Evolutionary conservation across 2,329 filamentous ascomycete species (phyloP).

Genomic region (Ilyonectria destructans): DNA sequence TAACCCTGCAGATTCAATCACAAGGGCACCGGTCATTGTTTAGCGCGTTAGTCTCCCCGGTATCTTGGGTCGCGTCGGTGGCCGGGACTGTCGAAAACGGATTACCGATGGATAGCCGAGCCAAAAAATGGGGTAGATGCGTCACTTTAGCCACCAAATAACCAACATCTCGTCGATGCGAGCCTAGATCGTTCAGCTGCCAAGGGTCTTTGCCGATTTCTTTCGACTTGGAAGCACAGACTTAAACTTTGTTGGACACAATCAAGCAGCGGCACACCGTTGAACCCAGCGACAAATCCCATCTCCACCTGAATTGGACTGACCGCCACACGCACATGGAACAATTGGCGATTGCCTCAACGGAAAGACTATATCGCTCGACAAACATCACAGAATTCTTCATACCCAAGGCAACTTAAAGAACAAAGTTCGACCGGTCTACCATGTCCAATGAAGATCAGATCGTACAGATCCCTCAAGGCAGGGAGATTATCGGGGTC

Average conservation of each 20-base stretch:
- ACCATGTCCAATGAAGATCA: background rate
- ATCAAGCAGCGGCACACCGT: no score
- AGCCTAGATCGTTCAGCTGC: background rate
- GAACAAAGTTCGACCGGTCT: background rate
- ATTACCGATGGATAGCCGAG: constrained; percentile 27
- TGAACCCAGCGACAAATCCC: background rate
- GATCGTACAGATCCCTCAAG: constrained; percentile 28
- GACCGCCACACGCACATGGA: background rate
- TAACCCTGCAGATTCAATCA: background rate
- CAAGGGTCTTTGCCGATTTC: background rate
- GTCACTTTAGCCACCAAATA: background rate
- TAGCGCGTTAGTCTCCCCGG: background rate
- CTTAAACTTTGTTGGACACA: background rate
- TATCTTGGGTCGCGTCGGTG: background rate
- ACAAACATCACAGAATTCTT: background rate
- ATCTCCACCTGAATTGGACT: background rate
- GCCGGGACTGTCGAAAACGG: constrained; percentile 8
- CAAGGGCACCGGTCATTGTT: background rate
- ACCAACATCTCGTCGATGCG: background rate
- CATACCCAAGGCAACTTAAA: background rate
- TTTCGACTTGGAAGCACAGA: background rate
- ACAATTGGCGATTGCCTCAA: background rate
- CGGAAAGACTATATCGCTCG: background rate
- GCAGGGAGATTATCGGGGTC: constrained; percentile 40
- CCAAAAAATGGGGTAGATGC: background rate